A percentile compares a stretch with the other conserved stretches of the same genome.
These are phyloP conservation scores for Anthoceros angustus DNA, from an alignment of 225 moss, liverwort and hornwort genomes.

Conservation along the genomic window DNA sequence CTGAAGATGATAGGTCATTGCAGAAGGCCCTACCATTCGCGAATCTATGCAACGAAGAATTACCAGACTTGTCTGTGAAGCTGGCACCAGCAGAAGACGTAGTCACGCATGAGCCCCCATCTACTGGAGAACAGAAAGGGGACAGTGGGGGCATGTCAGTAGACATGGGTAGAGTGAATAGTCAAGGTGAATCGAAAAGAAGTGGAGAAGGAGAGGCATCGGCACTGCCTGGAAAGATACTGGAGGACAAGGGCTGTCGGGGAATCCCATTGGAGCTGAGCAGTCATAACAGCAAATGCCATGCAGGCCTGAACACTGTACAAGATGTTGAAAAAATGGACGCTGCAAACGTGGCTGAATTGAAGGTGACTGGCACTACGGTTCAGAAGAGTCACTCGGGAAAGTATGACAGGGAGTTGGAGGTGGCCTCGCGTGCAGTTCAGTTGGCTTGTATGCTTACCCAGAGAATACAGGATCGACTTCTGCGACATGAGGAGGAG, in stretches of 20 bases:
- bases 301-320: too few species aligned
- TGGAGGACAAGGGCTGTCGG: too few species aligned
- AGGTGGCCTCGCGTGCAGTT: conserved; percentile 64
- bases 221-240: too few species aligned
- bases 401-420: conserved; percentile 52
- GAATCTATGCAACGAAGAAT: not conserved
- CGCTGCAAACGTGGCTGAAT: not conserved
- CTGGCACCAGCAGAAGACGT: not conserved
- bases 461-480: conserved; percentile 62
- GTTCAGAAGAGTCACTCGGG: conserved; percentile 14
- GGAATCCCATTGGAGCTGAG: too few species aligned
- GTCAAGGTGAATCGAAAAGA: too few species aligned
- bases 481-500: conserved; percentile 61
- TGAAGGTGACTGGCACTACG: not conserved
- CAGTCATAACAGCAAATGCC: too few species aligned
- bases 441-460: conserved; percentile 84
- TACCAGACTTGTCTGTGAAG: not conserved
- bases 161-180: too few species aligned
- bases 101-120: not conserved
- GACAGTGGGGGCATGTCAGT: too few species aligned
- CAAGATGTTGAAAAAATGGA: too few species aligned
- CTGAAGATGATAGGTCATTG: not conserved
- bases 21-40: not conserved
- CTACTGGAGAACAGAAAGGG: too few species aligned
- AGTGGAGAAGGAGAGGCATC: too few species aligned